Conservation (phyloP, 2,329 filamentous ascomycete species). For the Verticillium klebahnii region DNA sequence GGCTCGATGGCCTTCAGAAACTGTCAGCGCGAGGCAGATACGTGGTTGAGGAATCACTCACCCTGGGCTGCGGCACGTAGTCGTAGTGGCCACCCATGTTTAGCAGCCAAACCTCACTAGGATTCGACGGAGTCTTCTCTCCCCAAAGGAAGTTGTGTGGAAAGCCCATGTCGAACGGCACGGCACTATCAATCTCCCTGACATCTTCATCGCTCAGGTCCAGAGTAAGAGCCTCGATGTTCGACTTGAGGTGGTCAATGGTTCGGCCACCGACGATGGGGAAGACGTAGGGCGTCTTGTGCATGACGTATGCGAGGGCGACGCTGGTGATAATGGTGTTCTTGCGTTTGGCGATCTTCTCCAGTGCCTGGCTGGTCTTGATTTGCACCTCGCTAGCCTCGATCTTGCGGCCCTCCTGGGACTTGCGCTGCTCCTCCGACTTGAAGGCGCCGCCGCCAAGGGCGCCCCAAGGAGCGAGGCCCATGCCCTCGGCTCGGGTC, state of each 20-base stretch:
- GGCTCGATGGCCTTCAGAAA: slow-evolving; percentile 33
- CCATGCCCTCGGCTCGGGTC: slow-evolving; percentile 58
- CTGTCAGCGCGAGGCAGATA: slow-evolving; percentile 6
- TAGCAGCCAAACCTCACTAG: slow-evolving; percentile 38
- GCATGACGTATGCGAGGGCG: slow-evolving; percentile 69
- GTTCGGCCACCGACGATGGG: slow-evolving; percentile 69
- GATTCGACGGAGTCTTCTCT: slow-evolving; percentile 27
- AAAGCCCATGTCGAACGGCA: slow-evolving; percentile 62
- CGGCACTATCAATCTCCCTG: slow-evolving; percentile 58
- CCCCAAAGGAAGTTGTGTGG: slow-evolving; percentile 56
- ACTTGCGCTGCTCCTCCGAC: slow-evolving; percentile 22
- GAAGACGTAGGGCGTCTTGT: slow-evolving; percentile 68
- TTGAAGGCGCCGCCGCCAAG: slow-evolving; percentile 38
- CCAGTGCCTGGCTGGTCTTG: slow-evolving; percentile 38
- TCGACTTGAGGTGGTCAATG: slow-evolving; percentile 63
- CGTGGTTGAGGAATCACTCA: slow-evolving; percentile 11
- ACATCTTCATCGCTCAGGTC: slow-evolving; percentile 59
- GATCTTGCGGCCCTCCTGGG: slow-evolving; percentile 29
- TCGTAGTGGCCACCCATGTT: slow-evolving; percentile 45
- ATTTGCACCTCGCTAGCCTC: slow-evolving; percentile 48
- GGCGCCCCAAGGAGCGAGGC: slow-evolving; percentile 48
- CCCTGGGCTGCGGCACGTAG: slow-evolving; percentile 39
- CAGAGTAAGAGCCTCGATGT: slow-evolving; percentile 63
- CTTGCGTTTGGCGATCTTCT: slow-evolving; percentile 44
- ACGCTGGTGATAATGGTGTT: slow-evolving; percentile 39